phyloP scores from a whole-genome alignment of 2,329 filamentous ascomycete species.

The Fusarium sp. region DNA sequence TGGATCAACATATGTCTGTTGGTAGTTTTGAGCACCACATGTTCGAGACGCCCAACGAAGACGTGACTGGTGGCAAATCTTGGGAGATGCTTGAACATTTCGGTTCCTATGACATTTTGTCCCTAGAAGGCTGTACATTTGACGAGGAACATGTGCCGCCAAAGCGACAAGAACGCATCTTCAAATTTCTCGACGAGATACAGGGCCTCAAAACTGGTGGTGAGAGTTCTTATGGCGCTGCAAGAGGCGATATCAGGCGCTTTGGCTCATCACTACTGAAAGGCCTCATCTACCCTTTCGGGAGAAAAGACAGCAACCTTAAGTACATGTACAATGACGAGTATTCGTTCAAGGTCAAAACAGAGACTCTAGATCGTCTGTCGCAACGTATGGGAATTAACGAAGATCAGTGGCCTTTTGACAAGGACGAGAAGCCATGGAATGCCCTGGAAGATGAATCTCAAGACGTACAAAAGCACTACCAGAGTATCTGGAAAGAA shows the following conservation, averaged over 20 bases:
- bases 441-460: neutral
- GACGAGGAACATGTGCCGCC: constrained; percentile 6
- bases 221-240: constrained; percentile 21
- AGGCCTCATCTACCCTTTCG: constrained; percentile 17
- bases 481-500: neutral
- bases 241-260: constrained; percentile 40
- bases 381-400: constrained; percentile 20
- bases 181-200: constrained; percentile 36
- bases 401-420: constrained; percentile 19
- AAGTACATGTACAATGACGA: neutral
- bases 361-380: constrained; percentile 6
- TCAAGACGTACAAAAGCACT: neutral
- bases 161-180: constrained; percentile 30
- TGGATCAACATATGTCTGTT: constrained; percentile 5
- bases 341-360: neutral
- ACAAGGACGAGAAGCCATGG: neutral
- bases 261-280: constrained; percentile 39
- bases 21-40: neutral
- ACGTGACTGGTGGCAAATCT: neutral
- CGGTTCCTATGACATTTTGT: constrained; percentile 23
- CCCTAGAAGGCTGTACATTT: constrained; percentile 35
- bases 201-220: constrained; percentile 23
- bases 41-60: neutral
- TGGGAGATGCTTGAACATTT: neutral
- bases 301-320: neutral